A percentile compares a stretch with the other conserved stretches of the same genome.
Conservation (phyloP, 129 eudicot genomes). For the Glebionis coronaria region DNA sequence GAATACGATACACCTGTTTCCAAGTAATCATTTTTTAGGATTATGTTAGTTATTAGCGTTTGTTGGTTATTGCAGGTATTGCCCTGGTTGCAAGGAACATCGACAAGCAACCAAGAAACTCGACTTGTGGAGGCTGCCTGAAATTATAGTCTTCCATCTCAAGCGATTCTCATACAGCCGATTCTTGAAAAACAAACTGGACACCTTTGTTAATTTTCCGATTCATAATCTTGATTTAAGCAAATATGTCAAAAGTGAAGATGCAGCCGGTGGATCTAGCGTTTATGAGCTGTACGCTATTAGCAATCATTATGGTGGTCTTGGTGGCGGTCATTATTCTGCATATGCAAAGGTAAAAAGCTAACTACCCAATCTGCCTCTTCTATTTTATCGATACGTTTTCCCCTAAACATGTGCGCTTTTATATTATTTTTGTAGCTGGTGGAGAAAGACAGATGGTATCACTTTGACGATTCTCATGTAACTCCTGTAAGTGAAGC, state of each 20-base stretch:
- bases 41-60: background rate
- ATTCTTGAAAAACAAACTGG: conserved; percentile 88
- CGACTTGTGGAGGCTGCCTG: conserved; percentile 95
- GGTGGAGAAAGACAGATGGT: conserved; percentile 89
- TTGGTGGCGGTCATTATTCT: conserved; percentile 99
- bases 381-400: background rate
- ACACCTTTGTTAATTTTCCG: conserved; percentile 83
- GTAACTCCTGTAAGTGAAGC: conserved; percentile 82
- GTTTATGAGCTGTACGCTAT: conserved; percentile 85
- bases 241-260: conserved; percentile 74
- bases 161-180: conserved; percentile 96
- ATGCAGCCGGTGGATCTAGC: conserved; percentile 43
- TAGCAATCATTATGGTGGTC: conserved; percentile 99
- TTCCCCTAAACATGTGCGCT: background rate
- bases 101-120: conserved; percentile 91
- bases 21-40: background rate
- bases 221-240: conserved; percentile 75
- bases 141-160: conserved; percentile 82
- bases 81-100: conserved; percentile 95
- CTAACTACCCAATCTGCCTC: background rate
- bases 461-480: conserved; percentile 94
- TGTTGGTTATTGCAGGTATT: conserved; percentile 59
- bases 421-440: conserved; percentile 45
- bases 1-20: background rate
- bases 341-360: conserved; percentile 85